Base-by-base conservation (phyloP, 768 basidiomycete genomes). In the Xanthoconium purpureum region DNA sequence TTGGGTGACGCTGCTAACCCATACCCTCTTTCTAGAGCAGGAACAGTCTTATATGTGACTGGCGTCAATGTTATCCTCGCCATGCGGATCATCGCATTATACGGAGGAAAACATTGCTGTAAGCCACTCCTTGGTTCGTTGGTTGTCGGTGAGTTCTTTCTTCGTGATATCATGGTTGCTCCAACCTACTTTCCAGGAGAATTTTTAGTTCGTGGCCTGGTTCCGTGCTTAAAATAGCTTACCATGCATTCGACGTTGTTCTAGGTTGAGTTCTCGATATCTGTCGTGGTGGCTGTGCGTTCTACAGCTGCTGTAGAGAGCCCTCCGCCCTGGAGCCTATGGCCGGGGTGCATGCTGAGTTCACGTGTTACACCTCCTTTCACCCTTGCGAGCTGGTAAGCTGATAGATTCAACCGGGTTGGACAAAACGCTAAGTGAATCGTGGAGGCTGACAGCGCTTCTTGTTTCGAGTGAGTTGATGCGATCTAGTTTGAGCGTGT, bases 301-400 rank as follows among this genome's bases (percentile, higher is more conserved):
- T 56, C 61, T 12, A 28, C 56, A 14, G 35, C 48, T 15, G 39
- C 42, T 7, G 28, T 68, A 28, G 50, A 54, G 17, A 60, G 11
- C 57, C 60, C 63, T 55, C 66, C 66, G n/a, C 28, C 56, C n/a
- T 56, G 59, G 49, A 29, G 52, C 17, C 45, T 50, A 14, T 62
- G 56, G 60, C 48, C 42, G 1, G 66, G 66, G 2, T 67, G 66
- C 29, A 55, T 58, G 46, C 14, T 17, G 8, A 53, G 37, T 20
- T 58, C 58, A 10, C 37, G 7, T 18, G 7, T 28, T 32, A 63
- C 61, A 17, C 63, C 63, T n/a, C 18, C 39, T 9, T 53, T 65
- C 30, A 63, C 64, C 7, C 63, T 67, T 28, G 51, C 49, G n/a
- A 60, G 64, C 24, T 67, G 66, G 66, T 67, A 39, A 52, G 66